Evolutionary conservation across 106 monocot species (phyloP).

Genomic region (Dioscorea zingiberensis): DNA sequence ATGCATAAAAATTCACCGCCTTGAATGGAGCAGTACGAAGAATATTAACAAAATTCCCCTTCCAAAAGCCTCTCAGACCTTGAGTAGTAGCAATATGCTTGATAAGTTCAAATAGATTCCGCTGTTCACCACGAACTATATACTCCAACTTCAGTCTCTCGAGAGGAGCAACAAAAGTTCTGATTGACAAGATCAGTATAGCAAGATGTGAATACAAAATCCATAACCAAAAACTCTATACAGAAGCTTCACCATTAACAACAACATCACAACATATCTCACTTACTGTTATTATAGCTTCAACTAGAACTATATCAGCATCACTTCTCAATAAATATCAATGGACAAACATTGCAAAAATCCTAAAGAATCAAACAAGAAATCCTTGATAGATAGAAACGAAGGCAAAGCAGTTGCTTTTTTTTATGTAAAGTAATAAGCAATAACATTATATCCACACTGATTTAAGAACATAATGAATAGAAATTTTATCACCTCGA

Average conservation of each 20-base stretch:
- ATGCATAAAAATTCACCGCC: constrained; percentile 93
- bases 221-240: not conserved
- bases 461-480: not conserved
- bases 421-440: too few species aligned
- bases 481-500: constrained; percentile 53
- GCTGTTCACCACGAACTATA: constrained; percentile 77
- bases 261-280: not conserved
- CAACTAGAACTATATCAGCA: too few species aligned
- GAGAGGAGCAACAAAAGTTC: constrained; percentile 95
- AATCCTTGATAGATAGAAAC: too few species aligned
- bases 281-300: too few species aligned
- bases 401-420: too few species aligned
- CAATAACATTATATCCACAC: too few species aligned
- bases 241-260: not conserved
- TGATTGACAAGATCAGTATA: constrained; percentile 11
- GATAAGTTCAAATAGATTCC: constrained; percentile 58
- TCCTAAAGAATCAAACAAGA: too few species aligned
- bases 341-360: too few species aligned
- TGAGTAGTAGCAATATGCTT: constrained; percentile 61
- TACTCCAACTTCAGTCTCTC: constrained; percentile 98
- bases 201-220: not conserved
- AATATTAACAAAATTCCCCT: constrained; percentile 95
- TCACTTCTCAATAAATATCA: too few species aligned
- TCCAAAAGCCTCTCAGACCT: constrained; percentile 95
- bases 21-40: constrained; percentile 99